Evolutionary conservation across 2,329 filamentous ascomycete species (phyloP).

Genomic region (Hypocrella siamensis): DNA sequence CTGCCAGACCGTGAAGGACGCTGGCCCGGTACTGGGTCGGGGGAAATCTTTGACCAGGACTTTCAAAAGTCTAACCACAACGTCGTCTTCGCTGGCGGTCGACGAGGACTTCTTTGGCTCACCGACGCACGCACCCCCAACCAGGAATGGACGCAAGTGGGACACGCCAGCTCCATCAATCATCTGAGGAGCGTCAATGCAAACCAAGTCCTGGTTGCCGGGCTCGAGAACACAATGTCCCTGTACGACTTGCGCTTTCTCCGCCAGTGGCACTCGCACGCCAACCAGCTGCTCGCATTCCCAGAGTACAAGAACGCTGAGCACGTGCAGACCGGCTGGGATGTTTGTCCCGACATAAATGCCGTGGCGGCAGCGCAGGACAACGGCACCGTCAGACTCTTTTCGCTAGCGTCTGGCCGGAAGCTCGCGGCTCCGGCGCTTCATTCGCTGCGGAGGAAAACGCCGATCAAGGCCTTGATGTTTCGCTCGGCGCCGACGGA

Average conservation of each 20-base stretch:
- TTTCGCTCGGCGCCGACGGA: constrained; percentile 31
- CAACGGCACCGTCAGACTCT: constrained; percentile 29
- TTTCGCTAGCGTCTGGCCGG: constrained; percentile 30
- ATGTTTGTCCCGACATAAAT: constrained; percentile 28
- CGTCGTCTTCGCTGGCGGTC: constrained; percentile 34
- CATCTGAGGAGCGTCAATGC: constrained; percentile 32
- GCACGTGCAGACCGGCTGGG: constrained; percentile 33
- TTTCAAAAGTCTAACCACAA: constrained; percentile 27
- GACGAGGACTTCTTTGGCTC: constrained; percentile 28
- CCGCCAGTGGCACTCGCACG: constrained; percentile 6
- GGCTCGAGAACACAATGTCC: constrained; percentile 30
- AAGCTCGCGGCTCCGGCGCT: constrained; percentile 15
- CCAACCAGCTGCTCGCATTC: constrained; percentile 26
- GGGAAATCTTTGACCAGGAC: constrained; percentile 31
- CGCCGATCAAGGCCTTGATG: constrained; percentile 25
- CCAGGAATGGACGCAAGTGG: constrained; percentile 15
- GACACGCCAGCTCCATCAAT: constrained; percentile 25
- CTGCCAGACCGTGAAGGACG: constrained; percentile 8
- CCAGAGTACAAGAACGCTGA: constrained; percentile 32
- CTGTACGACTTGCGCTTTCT: constrained; percentile 41
- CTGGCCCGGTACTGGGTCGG: constrained; percentile 6
- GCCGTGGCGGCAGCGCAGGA: constrained; percentile 39
- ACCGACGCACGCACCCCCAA: constrained; percentile 26
- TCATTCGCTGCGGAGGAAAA: constrained; percentile 7
- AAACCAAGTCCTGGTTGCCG: constrained; percentile 36